Percentiles rank a stretch among this genome's conserved stretches.
Evolutionary conservation across 2,329 filamentous ascomycete genomes (phyloP).

Genomic region (Amesomyces nigricolor): DNA sequence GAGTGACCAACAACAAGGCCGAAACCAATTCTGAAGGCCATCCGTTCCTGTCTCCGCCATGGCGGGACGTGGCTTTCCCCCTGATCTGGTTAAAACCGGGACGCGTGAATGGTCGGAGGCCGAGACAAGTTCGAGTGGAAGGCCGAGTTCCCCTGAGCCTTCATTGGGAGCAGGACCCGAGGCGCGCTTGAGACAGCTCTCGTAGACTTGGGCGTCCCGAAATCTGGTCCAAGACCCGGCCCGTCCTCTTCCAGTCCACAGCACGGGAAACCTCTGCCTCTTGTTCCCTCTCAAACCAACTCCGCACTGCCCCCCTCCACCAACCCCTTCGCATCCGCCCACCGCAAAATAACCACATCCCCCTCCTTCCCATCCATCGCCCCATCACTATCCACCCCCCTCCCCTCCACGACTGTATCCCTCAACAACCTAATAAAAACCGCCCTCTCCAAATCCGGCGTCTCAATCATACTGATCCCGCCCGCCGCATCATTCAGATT

Average conservation of each 20-base stretch:
- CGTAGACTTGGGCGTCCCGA: not conserved
- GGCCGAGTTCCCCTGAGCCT: too few relatives aligned
- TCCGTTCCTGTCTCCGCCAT: too few relatives aligned
- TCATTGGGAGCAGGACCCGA: too few relatives aligned
- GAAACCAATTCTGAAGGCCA: too few relatives aligned
- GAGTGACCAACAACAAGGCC: too few relatives aligned
- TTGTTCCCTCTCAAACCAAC: conserved; percentile 43
- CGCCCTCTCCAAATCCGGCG: conserved; percentile 73
- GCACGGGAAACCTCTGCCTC: too few relatives aligned
- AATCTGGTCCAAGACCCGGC: not conserved
- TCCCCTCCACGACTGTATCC: conserved; percentile 53
- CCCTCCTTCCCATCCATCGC: conserved; percentile 53
- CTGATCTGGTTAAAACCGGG: too few relatives aligned
- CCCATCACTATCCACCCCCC: conserved; percentile 60
- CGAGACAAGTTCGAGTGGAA: too few relatives aligned
- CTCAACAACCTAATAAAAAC: conserved; percentile 75
- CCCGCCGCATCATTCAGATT: conserved; percentile 86
- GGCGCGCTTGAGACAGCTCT: too few relatives aligned
- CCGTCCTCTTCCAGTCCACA: too few relatives aligned
- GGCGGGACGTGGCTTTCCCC: too few relatives aligned
- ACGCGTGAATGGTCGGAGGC: too few relatives aligned
- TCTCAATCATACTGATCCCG: conserved; percentile 87
- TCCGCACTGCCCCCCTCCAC: conserved; percentile 53
- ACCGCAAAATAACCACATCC: conserved; percentile 63
- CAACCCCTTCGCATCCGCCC: conserved; percentile 65